Conservation (phyloP, 2,329 filamentous ascomycete genomes). For the Calonectria hawksworthii region DNA sequence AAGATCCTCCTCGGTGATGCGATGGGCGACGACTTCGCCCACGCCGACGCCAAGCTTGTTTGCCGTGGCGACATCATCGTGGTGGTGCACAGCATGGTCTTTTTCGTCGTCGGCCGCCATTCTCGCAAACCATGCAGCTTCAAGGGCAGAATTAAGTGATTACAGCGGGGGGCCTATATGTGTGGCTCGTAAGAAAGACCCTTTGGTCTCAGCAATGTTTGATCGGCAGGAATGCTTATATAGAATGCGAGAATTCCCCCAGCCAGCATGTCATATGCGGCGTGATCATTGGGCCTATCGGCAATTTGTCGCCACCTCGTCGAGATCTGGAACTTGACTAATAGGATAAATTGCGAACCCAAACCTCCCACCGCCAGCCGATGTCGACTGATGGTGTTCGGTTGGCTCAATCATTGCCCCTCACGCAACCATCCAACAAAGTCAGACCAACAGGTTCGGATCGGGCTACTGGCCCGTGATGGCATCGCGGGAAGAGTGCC, state of each 20-base stretch:
- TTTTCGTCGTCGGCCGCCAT: slow-evolving; percentile 21
- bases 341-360: slow-evolving; percentile 22
- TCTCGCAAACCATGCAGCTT: neutral
- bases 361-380: neutral
- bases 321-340: neutral
- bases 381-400: slow-evolving; percentile 6
- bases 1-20: slow-evolving; percentile 40
- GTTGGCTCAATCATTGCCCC: neutral
- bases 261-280: neutral
- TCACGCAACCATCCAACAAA: neutral
- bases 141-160: neutral
- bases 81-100: slow-evolving; percentile 24
- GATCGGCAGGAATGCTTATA: slow-evolving; percentile 16
- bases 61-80: slow-evolving; percentile 38
- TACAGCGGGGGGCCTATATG: neutral
- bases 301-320: slow-evolving; percentile 9
- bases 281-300: slow-evolving; percentile 8
- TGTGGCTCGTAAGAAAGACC: slow-evolving; percentile 2
- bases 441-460: neutral
- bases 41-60: slow-evolving; percentile 38
- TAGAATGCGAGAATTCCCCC: slow-evolving; percentile 4
- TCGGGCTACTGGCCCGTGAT: slow-evolving; percentile 28
- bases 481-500: slow-evolving; percentile 26
- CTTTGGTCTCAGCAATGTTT: neutral
- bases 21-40: slow-evolving; percentile 37